A percentile compares a stretch with the other conserved stretches of the same genome.
Conservation (phyloP, 2,329 filamentous ascomycete genomes). For the Reticulascus tulasneorum region DNA sequence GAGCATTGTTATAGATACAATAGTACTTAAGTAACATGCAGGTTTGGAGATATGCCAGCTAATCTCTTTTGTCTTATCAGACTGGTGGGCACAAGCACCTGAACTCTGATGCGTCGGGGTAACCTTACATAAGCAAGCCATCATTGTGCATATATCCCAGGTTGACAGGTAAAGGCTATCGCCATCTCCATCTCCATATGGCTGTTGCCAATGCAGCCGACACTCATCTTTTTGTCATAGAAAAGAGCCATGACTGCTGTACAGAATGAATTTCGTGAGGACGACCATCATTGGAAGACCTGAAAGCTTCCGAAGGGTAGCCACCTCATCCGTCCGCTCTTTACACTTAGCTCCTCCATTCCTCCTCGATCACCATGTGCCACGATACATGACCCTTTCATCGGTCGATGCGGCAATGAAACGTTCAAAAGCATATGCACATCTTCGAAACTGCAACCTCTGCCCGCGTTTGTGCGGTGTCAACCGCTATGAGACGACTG, state of each 20-base stretch:
- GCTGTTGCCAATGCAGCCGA: too few species aligned
- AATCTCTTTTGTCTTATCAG: too few species aligned
- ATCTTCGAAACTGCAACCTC: conserved; percentile 75
- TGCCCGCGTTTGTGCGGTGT: conserved; percentile 75
- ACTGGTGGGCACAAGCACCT: too few species aligned
- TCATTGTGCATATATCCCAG: too few species aligned
- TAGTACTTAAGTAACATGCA: too few species aligned
- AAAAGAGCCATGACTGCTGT: not conserved
- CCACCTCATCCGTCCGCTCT: conserved; percentile 8
- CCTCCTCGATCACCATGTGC: conserved; percentile 70
- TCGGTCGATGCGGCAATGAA: conserved; percentile 69
- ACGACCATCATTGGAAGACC: not conserved
- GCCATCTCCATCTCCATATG: too few species aligned
- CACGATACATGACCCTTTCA: conserved; percentile 66
- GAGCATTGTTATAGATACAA: too few species aligned
- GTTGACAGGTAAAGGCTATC: too few species aligned
- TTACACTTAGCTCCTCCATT: conserved; percentile 61
- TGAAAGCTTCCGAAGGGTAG: not conserved
- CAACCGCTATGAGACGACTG: conserved; percentile 75
- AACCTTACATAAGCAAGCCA: too few species aligned
- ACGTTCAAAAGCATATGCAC: conserved; percentile 67
- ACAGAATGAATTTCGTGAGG: conserved; percentile 3
- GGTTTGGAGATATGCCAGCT: too few species aligned
- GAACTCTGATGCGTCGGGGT: too few species aligned
- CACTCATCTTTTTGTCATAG: too few species aligned